Evolutionary conservation across 768 basidiomycete species (phyloP), one percentile per base, ranked within the genome.

Genomic region (Rhodocollybia butyracea): DNA sequence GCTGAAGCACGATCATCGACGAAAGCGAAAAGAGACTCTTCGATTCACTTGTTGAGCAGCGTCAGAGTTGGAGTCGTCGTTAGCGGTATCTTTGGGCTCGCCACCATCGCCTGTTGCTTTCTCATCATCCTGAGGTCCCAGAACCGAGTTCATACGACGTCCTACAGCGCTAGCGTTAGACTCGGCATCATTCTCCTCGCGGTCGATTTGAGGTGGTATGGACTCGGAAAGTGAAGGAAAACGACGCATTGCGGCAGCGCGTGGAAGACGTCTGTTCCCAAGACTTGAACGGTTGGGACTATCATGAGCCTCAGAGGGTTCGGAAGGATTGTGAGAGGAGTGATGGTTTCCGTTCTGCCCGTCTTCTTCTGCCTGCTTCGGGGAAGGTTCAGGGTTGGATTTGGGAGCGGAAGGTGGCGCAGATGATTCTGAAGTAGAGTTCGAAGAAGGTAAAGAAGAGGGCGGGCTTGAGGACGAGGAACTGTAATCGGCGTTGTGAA

Each of bases 401-500:
- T 19, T 8, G 21, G 34, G 3, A 39, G 43, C 27, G 3, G 43
- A 27, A 27, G 48, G 27, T 22, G 48, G 27, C 6, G 48, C 3
- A 3, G 10, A 26, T 19, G 34, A 12, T 38, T 50, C n/a, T 17
- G 34, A 8, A 11, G 48, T 50, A 38, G 48, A 50, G 24, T 50
- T 50, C 7, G 22, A 17, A 34, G 24, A 19, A 39, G 32, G 24
- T 22, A 34, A 39, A 21, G 31, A 24, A 7, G 48, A 38, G 2
- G 48, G 48, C 13, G 48, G 3, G 21, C 15, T 50, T 21, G 48
- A 50, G 17, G 34, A 36, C 17, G 39, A 40, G 26, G 48, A 50
- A 17, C 48, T 22, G 24, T 50, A 50, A 36, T 50, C 48, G 15
- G 48, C 48, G 48, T 50, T 50, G 26, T 50, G 48, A 26, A 50